Evolutionary conservation across 78 protist species (phyloP).

Genomic region (Isochrysis galbana): DNA sequence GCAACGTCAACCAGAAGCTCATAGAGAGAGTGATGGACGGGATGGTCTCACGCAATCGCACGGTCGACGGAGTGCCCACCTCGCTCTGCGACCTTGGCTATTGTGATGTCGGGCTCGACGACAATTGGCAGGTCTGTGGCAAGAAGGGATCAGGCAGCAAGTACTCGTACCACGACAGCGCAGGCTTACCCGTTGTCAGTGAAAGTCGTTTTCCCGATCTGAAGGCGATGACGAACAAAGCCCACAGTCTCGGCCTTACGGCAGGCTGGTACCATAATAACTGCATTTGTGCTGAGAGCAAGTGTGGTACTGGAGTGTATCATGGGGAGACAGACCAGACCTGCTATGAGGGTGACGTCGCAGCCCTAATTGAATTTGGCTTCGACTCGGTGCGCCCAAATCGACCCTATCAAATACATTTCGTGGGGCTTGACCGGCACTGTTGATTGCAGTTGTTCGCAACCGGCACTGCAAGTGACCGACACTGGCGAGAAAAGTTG

Average conservation of each 20-base stretch:
- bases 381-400: conserved; percentile 34
- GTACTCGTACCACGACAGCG: conserved; percentile 45
- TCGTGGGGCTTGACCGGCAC: too few species aligned
- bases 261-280: conserved; percentile 62
- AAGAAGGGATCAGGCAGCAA: neutral
- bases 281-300: conserved; percentile 47
- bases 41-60: neutral
- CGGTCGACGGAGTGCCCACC: conserved; percentile 35
- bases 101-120: conserved; percentile 56
- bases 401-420: too few species aligned
- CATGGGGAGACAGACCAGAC: too few species aligned
- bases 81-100: conserved; percentile 50
- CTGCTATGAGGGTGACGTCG: conserved; percentile 35
- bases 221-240: conserved; percentile 28
- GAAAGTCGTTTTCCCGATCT: conserved; percentile 27
- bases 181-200: conserved; percentile 47
- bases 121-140: conserved; percentile 59
- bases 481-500: too few species aligned
- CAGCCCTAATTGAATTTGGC: neutral
- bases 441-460: too few species aligned
- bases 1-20: conserved; percentile 16
- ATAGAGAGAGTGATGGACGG: conserved; percentile 8
- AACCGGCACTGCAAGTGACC: too few species aligned
- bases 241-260: conserved; percentile 29
- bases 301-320: too few species aligned